Conservation (phyloP, 2,329 filamentous ascomycete genomes). For the Fusarium lateritium region DNA sequence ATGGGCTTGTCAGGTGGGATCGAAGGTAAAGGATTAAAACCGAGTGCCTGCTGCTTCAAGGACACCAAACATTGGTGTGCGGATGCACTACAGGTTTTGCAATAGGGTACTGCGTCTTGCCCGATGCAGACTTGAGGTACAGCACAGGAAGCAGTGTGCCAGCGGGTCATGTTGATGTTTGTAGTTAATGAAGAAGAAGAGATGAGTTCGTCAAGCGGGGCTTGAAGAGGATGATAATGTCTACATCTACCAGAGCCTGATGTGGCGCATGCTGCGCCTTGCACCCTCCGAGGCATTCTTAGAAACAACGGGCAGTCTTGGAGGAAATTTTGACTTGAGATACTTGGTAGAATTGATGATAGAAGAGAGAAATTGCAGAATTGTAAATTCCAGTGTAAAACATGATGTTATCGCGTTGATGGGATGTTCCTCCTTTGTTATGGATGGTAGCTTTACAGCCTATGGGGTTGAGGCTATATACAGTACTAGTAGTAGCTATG, state of each 20-base stretch:
- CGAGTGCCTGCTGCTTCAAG: not conserved
- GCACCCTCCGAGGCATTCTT: not conserved
- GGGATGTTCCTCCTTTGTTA: not conserved
- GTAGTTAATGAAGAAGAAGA: not conserved
- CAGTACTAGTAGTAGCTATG: too few relatives aligned
- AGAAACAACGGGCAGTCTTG: not conserved
- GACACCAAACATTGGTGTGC: not conserved
- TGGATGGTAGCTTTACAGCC: too few relatives aligned
- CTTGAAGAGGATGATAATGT: not conserved
- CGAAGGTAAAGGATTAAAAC: not conserved
- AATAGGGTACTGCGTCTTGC: not conserved
- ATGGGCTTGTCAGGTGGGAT: not conserved
- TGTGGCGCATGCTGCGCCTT: not conserved
- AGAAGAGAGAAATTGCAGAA: not conserved
- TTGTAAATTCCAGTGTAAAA: not conserved
- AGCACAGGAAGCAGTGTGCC: not conserved
- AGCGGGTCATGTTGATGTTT: not conserved
- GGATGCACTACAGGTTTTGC: not conserved
- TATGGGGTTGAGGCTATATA: not conserved
- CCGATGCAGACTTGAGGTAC: not conserved
- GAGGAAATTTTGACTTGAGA: not conserved
- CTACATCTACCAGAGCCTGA: not conserved
- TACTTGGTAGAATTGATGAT: too few relatives aligned
- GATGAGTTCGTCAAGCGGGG: not conserved
- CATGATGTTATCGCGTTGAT: not conserved